Evolutionary conservation across 2,329 filamentous ascomycete species (phyloP).

Genomic region (Leptographium wingfieldii): DNA sequence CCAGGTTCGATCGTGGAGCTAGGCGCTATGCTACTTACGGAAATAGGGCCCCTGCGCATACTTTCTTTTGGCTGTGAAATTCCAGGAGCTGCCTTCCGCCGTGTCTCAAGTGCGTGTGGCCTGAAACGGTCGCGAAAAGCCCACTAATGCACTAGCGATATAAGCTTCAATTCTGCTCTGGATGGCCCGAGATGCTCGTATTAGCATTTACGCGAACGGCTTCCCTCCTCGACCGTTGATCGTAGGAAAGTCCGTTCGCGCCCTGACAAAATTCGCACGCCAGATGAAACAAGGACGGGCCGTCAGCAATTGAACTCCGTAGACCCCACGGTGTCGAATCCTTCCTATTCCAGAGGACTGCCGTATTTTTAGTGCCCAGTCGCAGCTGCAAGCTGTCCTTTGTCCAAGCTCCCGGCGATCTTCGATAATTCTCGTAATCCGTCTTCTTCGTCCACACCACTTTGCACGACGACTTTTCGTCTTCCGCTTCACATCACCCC

Average conservation of each 20-base stretch:
- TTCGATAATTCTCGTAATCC: not conserved
- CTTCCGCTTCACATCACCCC: not conserved
- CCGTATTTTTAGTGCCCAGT: not conserved
- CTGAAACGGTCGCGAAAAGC: not conserved
- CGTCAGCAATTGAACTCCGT: not conserved
- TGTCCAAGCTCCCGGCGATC: not conserved
- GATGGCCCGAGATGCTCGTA: not conserved
- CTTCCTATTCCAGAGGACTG: not conserved
- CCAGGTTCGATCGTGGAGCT: not conserved
- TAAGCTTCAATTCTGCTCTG: not conserved
- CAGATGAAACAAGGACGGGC: not conserved
- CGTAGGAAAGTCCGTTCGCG: not conserved
- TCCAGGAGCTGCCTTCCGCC: not conserved
- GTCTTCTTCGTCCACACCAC: not conserved
- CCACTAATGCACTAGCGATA: not conserved
- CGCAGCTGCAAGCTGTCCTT: constrained; percentile 13
- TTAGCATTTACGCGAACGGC: not conserved
- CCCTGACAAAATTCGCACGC: not conserved
- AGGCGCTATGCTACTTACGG: not conserved
- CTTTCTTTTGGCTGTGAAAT: not conserved
- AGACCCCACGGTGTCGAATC: not conserved
- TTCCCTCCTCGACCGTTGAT: not conserved
- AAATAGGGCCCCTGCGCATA: not conserved
- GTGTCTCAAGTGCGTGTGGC: not conserved
- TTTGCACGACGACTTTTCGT: not conserved